Conservation (phyloP, 768 basidiomycete genomes). For the Tephrocybe sp. region DNA sequence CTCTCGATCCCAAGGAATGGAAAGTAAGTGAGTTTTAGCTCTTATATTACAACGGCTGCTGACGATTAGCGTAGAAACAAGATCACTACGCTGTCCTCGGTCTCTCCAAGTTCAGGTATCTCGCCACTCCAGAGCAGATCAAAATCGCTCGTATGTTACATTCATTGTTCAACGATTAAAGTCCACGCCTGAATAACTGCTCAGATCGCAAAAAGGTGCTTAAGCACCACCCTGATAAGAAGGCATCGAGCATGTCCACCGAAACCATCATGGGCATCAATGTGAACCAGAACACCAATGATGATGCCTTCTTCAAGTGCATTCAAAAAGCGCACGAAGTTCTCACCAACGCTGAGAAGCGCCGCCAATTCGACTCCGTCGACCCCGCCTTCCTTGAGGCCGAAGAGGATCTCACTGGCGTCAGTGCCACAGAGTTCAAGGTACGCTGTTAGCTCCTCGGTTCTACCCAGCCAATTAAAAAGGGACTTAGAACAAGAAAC, state of each 20-base stretch:
- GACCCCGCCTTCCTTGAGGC: constrained; percentile 75
- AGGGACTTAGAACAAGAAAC: constrained; percentile 39
- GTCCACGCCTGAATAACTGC: background rate
- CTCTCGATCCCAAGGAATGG: constrained; percentile 97
- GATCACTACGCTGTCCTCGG: constrained; percentile 98
- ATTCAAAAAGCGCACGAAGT: constrained; percentile 98
- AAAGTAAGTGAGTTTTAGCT: constrained; percentile 53
- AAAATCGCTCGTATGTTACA: constrained; percentile 85
- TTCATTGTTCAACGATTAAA: constrained; percentile 3
- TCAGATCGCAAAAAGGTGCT: constrained; percentile 99
- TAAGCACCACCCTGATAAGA: constrained; percentile 98
- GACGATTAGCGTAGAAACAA: constrained; percentile 97
- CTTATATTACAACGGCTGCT: background rate
- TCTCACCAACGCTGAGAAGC: constrained; percentile 81
- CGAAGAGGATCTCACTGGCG: constrained; percentile 73
- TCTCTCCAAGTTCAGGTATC: constrained; percentile 85
- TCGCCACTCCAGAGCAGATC: constrained; percentile 88
- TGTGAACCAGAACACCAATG: constrained; percentile 80
- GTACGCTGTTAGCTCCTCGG: constrained; percentile 16
- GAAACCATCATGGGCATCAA: constrained; percentile 46
- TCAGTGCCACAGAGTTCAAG: constrained; percentile 58
- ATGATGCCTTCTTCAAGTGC: constrained; percentile 99
- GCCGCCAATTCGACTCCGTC: constrained; percentile 95
- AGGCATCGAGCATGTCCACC: constrained; percentile 43
- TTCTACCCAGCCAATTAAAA: background rate